Conservation (phyloP, 345 rosid genomes). For the Eucalyptus polybractea region DNA sequence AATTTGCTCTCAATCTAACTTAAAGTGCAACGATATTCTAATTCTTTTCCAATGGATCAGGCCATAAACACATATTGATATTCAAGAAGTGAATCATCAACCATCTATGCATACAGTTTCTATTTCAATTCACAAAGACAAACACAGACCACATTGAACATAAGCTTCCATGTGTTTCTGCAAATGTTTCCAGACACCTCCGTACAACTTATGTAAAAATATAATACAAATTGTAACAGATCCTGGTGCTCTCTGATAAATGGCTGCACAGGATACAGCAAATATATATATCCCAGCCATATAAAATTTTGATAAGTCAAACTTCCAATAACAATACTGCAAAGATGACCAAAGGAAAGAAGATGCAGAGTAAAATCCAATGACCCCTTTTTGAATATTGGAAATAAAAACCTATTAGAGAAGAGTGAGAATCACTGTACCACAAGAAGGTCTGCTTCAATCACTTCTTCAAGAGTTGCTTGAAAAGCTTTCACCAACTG, state of each 20-base stretch:
- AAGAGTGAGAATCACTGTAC: conserved; percentile 19
- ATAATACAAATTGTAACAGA: not conserved
- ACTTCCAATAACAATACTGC: not conserved
- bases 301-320: not conserved
- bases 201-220: not conserved
- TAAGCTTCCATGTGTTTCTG: not conserved
- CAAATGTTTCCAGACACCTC: not conserved
- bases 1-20: not conserved
- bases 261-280: not conserved
- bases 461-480: conserved; percentile 92
- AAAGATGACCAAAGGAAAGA: not conserved
- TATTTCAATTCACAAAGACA: not conserved
- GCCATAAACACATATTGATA: not conserved
- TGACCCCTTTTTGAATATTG: not conserved
- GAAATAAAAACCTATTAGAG: not conserved
- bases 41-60: not conserved
- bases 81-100: not conserved
- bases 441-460: conserved; percentile 87
- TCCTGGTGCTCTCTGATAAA: not conserved
- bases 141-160: not conserved
- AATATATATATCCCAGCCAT: not conserved
- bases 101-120: not conserved
- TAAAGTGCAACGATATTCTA: not conserved
- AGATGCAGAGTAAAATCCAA: not conserved
- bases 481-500: conserved; percentile 91